Evolutionary conservation across 2,329 filamentous ascomycete species (phyloP).

Genomic region (Monilinia fructicola): DNA sequence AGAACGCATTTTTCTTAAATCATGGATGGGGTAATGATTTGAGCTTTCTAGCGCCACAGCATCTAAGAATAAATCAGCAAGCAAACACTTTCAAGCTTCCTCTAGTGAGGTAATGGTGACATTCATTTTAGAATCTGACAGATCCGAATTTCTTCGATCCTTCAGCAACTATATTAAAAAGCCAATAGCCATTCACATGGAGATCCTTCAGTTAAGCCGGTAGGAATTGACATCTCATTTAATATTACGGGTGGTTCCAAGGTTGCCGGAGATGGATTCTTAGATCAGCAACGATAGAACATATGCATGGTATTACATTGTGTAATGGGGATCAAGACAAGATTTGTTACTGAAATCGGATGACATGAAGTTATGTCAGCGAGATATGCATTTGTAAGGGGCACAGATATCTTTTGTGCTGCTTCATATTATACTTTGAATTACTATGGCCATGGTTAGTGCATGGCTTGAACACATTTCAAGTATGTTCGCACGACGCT

Average conservation of each 20-base stretch:
- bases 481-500: background rate
- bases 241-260: background rate
- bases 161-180: background rate
- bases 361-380: slow-evolving; percentile 12
- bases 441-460: background rate
- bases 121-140: slow-evolving; percentile 5
- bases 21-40: too few relatives aligned
- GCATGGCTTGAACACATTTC: background rate
- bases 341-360: background rate
- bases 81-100: background rate
- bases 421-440: background rate
- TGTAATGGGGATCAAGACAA: background rate
- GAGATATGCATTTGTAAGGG: background rate
- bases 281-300: background rate
- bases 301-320: background rate
- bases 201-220: background rate
- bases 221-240: background rate
- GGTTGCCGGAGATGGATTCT: slow-evolving; percentile 12
- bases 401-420: background rate
- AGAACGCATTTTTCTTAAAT: too few relatives aligned
- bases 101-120: background rate
- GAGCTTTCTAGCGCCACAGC: background rate
- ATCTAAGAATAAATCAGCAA: background rate
- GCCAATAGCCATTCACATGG: background rate
- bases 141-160: slow-evolving; percentile 14